These are phyloP conservation scores for Phaeosphaeria sp. DNA, from an alignment of 2,329 filamentous ascomycete genomes.

Conservation along the genomic window DNA sequence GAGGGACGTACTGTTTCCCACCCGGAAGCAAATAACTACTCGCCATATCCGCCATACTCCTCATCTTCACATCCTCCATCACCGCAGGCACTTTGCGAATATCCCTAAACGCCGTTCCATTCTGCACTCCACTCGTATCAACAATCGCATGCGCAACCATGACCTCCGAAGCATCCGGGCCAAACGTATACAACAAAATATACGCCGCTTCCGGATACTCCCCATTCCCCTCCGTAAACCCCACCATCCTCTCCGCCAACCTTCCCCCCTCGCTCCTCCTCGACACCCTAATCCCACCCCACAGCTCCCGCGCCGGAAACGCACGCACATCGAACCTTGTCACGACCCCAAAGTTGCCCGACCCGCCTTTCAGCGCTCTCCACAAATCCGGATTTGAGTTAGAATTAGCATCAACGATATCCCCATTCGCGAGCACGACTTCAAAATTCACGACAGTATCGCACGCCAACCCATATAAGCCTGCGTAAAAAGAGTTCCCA, in stretches of 20 bases:
- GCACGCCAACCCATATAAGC: constrained; percentile 20
- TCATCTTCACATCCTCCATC: constrained; percentile 15
- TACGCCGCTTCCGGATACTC: constrained; percentile 18
- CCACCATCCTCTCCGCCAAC: constrained; percentile 21
- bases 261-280: constrained; percentile 9
- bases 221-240: constrained; percentile 20
- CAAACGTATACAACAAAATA: constrained; percentile 14
- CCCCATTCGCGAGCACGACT: constrained; percentile 49
- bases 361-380: constrained; percentile 52
- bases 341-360: constrained; percentile 53
- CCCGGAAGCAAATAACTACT: constrained; percentile 9
- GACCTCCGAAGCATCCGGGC: constrained; percentile 6
- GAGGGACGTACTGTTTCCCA: constrained; percentile 7
- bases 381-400: constrained; percentile 45
- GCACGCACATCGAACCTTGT: constrained; percentile 49
- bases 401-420: constrained; percentile 48
- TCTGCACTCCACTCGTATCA: constrained; percentile 7
- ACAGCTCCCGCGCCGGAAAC: constrained; percentile 16
- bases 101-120: constrained; percentile 9
- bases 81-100: constrained; percentile 14
- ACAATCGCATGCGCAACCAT: constrained; percentile 12
- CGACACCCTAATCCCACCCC: constrained; percentile 23
- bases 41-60: constrained; percentile 17
- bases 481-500: constrained; percentile 19
- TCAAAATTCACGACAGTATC: constrained; percentile 39